Conservation (phyloP, 768 basidiomycete genomes). For the Dictyophora rubrovolvata region DNA sequence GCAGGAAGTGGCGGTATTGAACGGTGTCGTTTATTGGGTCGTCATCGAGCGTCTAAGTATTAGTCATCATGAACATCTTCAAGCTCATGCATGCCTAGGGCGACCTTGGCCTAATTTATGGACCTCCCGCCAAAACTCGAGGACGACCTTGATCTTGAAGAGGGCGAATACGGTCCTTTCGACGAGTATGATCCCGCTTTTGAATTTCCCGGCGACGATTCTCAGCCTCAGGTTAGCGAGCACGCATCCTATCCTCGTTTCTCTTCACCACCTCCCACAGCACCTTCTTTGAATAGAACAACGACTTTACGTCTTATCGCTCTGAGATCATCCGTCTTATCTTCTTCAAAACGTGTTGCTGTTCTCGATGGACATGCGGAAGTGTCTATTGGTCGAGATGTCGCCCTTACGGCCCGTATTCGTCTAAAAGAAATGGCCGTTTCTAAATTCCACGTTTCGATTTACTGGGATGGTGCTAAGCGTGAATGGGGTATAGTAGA, state of each 20-base stretch:
- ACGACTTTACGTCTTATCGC: slow-evolving; percentile 29
- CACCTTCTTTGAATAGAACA: slow-evolving; percentile 9
- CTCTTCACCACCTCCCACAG: not conserved
- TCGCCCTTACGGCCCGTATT: slow-evolving; percentile 43
- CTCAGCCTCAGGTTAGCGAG: slow-evolving; percentile 4
- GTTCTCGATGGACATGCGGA: slow-evolving; percentile 51
- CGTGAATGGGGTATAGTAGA: slow-evolving; percentile 68
- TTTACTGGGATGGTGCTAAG: slow-evolving; percentile 55
- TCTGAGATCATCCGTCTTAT: slow-evolving; percentile 33
- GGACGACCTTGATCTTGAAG: not conserved
- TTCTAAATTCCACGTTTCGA: slow-evolving; percentile 69
- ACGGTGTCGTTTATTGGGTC: too few relatives aligned
- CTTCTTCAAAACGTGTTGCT: slow-evolving; percentile 40
- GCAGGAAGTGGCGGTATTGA: too few relatives aligned
- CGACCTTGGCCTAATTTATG: not conserved
- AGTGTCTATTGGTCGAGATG: slow-evolving; percentile 67
- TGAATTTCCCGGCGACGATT: slow-evolving; percentile 49
- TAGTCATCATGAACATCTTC: not conserved
- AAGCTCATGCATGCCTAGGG: not conserved
- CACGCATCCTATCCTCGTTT: not conserved
- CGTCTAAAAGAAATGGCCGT: slow-evolving; percentile 79
- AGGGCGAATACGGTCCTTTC: not conserved
- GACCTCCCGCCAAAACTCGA: not conserved
- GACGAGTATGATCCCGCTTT: slow-evolving; percentile 37
- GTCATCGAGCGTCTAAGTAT: not conserved